These are phyloP conservation scores for Curvularia verruculosa DNA, from an alignment of 2,329 filamentous ascomycete genomes.

Conservation along the genomic window DNA sequence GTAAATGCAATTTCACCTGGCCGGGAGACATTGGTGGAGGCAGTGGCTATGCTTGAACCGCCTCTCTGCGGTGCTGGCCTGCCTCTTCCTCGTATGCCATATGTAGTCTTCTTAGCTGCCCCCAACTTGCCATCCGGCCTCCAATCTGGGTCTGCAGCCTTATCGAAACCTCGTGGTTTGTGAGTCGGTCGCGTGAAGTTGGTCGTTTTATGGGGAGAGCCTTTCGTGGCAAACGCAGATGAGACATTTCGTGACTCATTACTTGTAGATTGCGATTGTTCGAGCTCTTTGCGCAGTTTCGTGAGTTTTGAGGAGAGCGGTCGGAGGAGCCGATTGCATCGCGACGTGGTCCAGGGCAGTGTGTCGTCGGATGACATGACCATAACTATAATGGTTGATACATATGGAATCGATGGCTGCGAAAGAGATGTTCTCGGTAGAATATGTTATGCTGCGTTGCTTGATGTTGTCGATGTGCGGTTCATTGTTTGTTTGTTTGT, in stretches of 20 bases:
- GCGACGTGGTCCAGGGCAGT: constrained; percentile 51
- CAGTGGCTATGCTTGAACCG: not conserved
- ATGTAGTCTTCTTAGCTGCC: constrained; percentile 42
- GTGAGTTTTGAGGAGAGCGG: constrained; percentile 51
- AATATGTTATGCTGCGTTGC: constrained; percentile 14
- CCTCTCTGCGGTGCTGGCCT: constrained; percentile 14
- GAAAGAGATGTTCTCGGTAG: not conserved
- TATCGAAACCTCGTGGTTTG: constrained; percentile 44
- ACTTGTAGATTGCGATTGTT: constrained; percentile 26
- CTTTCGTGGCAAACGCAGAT: constrained; percentile 32
- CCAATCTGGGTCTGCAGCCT: constrained; percentile 47
- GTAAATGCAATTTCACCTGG: constrained; percentile 47
- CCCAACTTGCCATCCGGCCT: constrained; percentile 33
- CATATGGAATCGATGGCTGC: constrained; percentile 17
- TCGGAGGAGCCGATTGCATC: constrained; percentile 52
- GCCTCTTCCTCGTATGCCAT: constrained; percentile 37
- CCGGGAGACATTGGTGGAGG: constrained; percentile 15
- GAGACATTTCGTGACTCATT: constrained; percentile 32
- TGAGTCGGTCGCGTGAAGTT: constrained; percentile 35
- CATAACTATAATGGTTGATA: constrained; percentile 27
- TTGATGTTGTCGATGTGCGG: constrained; percentile 9
- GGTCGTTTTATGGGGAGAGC: constrained; percentile 34
- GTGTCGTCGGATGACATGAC: constrained; percentile 40
- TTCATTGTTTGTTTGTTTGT: constrained; percentile 22
- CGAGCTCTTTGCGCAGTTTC: constrained; percentile 46